Conservation (phyloP, 805 yeast species). For the Millerago galiae region DNA sequence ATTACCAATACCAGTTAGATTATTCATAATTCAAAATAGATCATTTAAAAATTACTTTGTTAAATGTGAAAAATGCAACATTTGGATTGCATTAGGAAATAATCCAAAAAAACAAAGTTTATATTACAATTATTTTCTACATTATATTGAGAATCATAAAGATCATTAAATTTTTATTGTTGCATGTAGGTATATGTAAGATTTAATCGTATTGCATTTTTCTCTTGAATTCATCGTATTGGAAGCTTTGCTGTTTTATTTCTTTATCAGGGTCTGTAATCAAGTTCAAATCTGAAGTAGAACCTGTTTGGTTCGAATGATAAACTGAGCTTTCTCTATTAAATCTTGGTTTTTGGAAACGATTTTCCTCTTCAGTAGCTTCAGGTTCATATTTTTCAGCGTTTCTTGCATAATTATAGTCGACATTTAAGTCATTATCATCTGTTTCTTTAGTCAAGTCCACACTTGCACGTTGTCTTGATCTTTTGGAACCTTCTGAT, state of each 20-base stretch:
- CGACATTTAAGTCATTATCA: constrained; percentile 5
- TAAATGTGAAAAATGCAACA: constrained; percentile 15
- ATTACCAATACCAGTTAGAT: constrained; percentile 14
- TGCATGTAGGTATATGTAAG: neutral
- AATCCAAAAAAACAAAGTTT: constrained; percentile 13
- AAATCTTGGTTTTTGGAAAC: neutral
- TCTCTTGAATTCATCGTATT: constrained; percentile 21
- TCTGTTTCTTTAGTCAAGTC: constrained; percentile 5
- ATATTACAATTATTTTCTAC: constrained; percentile 19
- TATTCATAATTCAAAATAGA: constrained; percentile 11
- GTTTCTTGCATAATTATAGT: neutral
- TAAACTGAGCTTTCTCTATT: constrained; percentile 2
- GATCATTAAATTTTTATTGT: neutral
- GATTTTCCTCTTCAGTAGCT: too few relatives aligned
- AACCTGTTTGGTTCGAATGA: constrained; percentile 7
- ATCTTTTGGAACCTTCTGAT: constrained; percentile 8
- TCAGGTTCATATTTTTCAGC: neutral
- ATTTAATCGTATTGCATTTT: constrained; percentile 15
- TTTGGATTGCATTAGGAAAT: constrained; percentile 20
- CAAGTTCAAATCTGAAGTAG: neutral
- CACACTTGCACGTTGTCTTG: constrained; percentile 9
- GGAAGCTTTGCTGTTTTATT: constrained; percentile 7
- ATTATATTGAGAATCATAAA: constrained; percentile 14
- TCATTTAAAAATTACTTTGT: constrained; percentile 9
- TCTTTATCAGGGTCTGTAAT: neutral